Conservation (phyloP, 129 eudicot species). For the Solidago caesia region DNA sequence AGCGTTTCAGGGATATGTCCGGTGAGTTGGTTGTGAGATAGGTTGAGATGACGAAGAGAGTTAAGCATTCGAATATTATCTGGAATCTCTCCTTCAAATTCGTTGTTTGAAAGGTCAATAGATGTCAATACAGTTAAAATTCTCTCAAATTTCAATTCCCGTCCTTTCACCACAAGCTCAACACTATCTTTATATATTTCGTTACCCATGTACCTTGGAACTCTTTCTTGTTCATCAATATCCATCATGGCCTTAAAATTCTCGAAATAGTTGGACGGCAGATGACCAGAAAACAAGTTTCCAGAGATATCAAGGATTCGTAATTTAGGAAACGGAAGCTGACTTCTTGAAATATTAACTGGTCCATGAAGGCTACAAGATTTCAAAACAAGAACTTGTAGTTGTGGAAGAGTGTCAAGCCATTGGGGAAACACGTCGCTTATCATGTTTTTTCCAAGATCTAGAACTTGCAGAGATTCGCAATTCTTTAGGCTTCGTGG, state of each 20-base stretch:
- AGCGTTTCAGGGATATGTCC: neutral
- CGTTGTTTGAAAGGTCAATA: slow-evolving; percentile 1
- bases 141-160: neutral
- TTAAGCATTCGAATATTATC: neutral
- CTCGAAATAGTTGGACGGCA: neutral
- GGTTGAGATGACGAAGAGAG: slow-evolving; percentile 8
- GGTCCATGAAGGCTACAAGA: neutral
- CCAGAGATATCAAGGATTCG: slow-evolving; percentile 2
- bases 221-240: neutral
- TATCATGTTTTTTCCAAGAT: slow-evolving; percentile 6
- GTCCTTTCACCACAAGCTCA: neutral
- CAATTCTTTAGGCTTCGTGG: neutral
- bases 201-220: neutral
- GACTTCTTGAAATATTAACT: neutral
- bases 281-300: neutral
- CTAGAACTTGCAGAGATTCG: neutral
- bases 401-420: slow-evolving; percentile 5
- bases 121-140: neutral
- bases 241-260: neutral
- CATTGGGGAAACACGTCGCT: neutral
- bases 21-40: neutral
- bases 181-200: neutral
- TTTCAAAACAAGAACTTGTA: slow-evolving; percentile 5
- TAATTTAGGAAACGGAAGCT: neutral
- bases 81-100: neutral